These are phyloP conservation scores for Ascobolus immersus DNA, from an alignment of 495 filamentous ascomycete species.

Conservation along the genomic window DNA sequence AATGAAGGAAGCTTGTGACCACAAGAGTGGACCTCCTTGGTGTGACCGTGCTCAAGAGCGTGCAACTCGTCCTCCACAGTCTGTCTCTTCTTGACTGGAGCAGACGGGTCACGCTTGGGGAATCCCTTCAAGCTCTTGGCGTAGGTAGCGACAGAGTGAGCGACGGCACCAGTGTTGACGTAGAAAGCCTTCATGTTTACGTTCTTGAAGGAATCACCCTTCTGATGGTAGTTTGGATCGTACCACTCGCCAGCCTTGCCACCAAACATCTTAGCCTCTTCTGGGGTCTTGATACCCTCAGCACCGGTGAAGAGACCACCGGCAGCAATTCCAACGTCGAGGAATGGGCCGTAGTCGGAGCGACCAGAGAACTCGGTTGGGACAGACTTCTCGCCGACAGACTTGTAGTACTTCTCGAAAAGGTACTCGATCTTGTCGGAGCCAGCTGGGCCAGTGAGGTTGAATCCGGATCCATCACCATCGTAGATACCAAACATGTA, in stretches of 20 bases:
- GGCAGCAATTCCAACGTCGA: conserved; percentile 33
- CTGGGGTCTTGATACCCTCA: conserved; percentile 36
- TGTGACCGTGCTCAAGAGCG: too few species aligned
- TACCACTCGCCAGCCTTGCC: conserved; percentile 31
- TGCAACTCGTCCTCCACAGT: too few species aligned
- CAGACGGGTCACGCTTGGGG: conserved; percentile 4
- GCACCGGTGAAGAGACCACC: conserved; percentile 48
- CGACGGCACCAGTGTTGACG: conserved; percentile 32
- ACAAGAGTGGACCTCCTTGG: too few species aligned
- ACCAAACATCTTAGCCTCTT: conserved; percentile 31
- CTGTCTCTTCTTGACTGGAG: too few species aligned
- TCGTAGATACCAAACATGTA: conserved; percentile 44
- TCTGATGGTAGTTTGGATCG: conserved; percentile 33
- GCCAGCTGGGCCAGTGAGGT: conserved; percentile 34
- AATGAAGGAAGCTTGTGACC: too few species aligned
- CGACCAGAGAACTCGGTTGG: conserved; percentile 35
- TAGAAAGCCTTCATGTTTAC: conserved; percentile 30
- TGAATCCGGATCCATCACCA: conserved; percentile 38
- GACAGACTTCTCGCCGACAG: conserved; percentile 19
- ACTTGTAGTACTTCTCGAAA: conserved; percentile 34
- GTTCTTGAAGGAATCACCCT: conserved; percentile 30
- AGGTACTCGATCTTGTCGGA: conserved; percentile 36
- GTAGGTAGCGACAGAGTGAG: conserved; percentile 38
- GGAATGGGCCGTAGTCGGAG: conserved; percentile 44
- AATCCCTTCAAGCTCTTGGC: conserved; percentile 23